Evolutionary conservation across 1,284 basidiomycete species (phyloP).

Genomic region (Caloboletus inedulis): DNA sequence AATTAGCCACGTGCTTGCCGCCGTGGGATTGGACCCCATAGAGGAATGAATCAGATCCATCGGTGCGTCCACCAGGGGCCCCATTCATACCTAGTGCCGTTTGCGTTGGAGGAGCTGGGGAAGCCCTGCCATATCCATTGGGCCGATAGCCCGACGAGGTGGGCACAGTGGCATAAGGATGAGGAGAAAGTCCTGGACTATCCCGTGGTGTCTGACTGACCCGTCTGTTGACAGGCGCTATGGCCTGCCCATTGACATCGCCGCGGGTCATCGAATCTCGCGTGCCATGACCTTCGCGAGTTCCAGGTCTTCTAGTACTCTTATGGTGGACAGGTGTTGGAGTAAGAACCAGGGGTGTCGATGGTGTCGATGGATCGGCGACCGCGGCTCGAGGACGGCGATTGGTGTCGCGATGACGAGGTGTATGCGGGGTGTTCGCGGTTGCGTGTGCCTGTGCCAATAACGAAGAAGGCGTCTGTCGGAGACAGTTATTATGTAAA

Average conservation of each 20-base stretch:
- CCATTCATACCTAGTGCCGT: constrained; percentile 35
- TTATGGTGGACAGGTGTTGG: constrained; percentile 65
- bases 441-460: constrained; percentile 53
- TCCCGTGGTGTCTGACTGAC: constrained; percentile 61
- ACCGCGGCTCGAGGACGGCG: constrained; percentile 44
- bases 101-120: constrained; percentile 43
- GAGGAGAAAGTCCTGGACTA: constrained; percentile 47
- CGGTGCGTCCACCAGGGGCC: constrained; percentile 39
- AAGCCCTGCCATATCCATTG: constrained; percentile 53
- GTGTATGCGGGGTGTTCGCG: constrained; percentile 48
- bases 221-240: constrained; percentile 59
- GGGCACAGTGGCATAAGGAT: constrained; percentile 67
- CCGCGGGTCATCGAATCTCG: constrained; percentile 41
- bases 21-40: constrained; percentile 48
- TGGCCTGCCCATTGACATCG: constrained; percentile 60
- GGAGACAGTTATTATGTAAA: constrained; percentile 15
- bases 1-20: constrained; percentile 45
- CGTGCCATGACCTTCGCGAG: constrained; percentile 43
- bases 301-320: constrained; percentile 44
- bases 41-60: constrained; percentile 58
- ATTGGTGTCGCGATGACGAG: constrained; percentile 53
- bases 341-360: constrained; percentile 56
- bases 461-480: constrained; percentile 44
- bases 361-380: constrained; percentile 48
- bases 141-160: constrained; percentile 52